Evolutionary conservation across 352 stramenopile species (phyloP).

Genomic region (Globisporangium rhizosaccharum): DNA sequence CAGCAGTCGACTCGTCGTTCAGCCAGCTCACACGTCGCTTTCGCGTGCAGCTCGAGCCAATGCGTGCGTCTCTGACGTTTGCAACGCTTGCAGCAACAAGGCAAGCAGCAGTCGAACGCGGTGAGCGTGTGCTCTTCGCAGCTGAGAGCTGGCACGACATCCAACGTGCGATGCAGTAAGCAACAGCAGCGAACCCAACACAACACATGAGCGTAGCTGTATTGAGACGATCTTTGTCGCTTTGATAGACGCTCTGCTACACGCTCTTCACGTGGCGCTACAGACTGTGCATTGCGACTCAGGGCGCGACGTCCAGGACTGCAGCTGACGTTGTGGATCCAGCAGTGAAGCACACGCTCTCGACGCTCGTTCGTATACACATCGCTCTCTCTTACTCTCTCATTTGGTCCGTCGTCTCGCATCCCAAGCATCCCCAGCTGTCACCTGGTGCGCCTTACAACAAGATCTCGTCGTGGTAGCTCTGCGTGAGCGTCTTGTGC

Average conservation of each 20-base stretch:
- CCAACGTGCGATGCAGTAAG: neutral
- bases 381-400: neutral
- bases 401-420: neutral
- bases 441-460: conserved; percentile 33
- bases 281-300: no score
- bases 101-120: neutral
- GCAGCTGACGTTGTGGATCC: no score
- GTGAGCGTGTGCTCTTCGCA: conserved; percentile 23
- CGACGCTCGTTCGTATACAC: neutral
- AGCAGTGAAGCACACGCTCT: neutral
- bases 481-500: conserved; percentile 84
- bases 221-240: neutral
- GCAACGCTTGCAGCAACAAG: conserved; percentile 10
- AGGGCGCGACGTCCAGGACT: neutral
- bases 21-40: conserved; percentile 23
- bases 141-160: neutral
- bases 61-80: conserved; percentile 15
- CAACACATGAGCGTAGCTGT: neutral
- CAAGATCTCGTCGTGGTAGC: conserved; percentile 88
- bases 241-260: neutral
- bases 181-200: neutral
- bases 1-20: conserved; percentile 17
- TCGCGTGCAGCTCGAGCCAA: conserved; percentile 24
- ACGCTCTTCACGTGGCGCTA: no score
- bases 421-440: no score